Evolutionary conservation across 2,329 filamentous ascomycete genomes (phyloP).

Genomic region (Shiraia bambusicola): DNA sequence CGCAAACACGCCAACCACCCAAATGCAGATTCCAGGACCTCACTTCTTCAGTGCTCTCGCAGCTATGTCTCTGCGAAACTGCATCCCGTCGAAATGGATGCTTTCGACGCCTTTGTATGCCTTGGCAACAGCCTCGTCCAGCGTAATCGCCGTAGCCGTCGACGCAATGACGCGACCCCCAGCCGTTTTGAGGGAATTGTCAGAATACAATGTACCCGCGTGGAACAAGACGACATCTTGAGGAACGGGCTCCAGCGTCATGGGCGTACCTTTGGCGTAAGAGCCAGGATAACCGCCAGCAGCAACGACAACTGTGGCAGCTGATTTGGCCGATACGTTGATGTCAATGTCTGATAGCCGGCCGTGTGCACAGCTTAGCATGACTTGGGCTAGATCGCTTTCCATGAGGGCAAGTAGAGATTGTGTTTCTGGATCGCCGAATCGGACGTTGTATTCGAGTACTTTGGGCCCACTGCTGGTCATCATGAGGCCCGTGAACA

Average conservation of each 20-base stretch:
- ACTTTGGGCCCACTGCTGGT: constrained; percentile 77
- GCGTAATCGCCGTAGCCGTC: constrained; percentile 73
- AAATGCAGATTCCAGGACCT: too few relatives aligned
- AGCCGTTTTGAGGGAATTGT: constrained; percentile 68
- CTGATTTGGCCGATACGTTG: constrained; percentile 68
- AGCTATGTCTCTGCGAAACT: constrained; percentile 91
- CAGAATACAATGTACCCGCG: constrained; percentile 72
- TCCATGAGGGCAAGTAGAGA: constrained; percentile 80
- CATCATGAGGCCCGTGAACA: constrained; percentile 94
- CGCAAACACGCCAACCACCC: background rate
- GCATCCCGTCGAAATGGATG: constrained; percentile 85
- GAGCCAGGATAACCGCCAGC: constrained; percentile 83
- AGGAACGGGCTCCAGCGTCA: constrained; percentile 58
- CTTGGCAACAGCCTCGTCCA: constrained; percentile 79
- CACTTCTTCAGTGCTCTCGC: constrained; percentile 47
- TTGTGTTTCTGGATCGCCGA: constrained; percentile 90
- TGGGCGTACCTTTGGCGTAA: constrained; percentile 76
- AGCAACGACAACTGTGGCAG: constrained; percentile 90
- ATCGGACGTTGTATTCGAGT: constrained; percentile 90
- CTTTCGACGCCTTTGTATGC: constrained; percentile 82
- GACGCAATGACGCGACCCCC: constrained; percentile 92
- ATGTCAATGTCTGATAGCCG: constrained; percentile 70
- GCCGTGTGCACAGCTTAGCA: constrained; percentile 79
- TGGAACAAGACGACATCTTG: constrained; percentile 77
- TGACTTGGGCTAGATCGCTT: constrained; percentile 82